Base-by-base conservation (phyloP, 805 yeast genomes). In the Candida bentonensis region DNA sequence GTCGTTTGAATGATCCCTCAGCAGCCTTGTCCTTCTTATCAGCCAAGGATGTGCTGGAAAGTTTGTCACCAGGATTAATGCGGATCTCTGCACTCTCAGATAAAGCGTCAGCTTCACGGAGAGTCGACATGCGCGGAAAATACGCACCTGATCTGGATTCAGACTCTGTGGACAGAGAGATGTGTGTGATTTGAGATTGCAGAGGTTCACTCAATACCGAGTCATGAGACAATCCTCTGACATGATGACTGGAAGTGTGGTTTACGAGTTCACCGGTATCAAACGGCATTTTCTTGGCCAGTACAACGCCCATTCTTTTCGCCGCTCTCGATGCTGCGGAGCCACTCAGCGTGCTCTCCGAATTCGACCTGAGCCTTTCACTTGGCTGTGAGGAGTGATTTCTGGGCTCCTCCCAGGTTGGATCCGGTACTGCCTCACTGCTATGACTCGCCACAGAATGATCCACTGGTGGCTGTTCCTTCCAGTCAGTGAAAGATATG, bases 301-400 rank as follows among this genome's bases (percentile, higher is more conserved):
- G 72, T 30, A 79, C 73, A 43, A 79, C 70, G 0, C 86, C 86
- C 84, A 78, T 79, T 52, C 86, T 64, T 55, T 79, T 74, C 0
- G 82, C 75, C 3, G 84, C 83, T 48, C 75, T 68, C n/a, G 80
- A 70, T 2, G 78, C 67, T n/a, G 66, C 65, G 7, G 36, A 15
- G 5, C 36, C 36, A 30, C 20, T 13, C 20, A 30, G 17, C 20
- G 36, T 30, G 36, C 36, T 30, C 17, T 30, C 26, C 64, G 58
- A 41, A 62, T 63, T 45, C 68, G 69, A 1, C 72, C 59, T 15
- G 61, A 59, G 41, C 64, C 59, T 46, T 67, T 43, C 3, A 48
- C 53, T 20, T 53, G 41, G 28, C 51, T 53, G 4, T 45, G 42
- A 20, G 15, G 62, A 64, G 1, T 67, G 60, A 3, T 62, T 53